Evolutionary conservation across 2,329 filamentous ascomycete genomes (phyloP), one percentile per base, ranked within the genome.

Genomic region (Fusarium sp.): DNA sequence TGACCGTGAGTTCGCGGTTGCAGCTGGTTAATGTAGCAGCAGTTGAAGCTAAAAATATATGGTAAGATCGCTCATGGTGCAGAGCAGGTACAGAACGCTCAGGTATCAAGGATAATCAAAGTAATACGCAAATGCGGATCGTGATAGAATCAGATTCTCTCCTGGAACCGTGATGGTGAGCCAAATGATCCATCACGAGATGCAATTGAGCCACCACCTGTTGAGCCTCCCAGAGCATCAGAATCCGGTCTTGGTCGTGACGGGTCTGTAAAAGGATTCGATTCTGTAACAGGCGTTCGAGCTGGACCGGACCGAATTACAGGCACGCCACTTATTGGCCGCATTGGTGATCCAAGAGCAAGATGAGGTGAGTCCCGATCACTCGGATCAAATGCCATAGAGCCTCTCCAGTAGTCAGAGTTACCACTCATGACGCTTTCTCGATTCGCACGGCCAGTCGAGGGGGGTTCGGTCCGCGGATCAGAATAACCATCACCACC

Each of bases 231-330:
- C 59, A 75, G 72, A 66, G 73, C 66, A 63, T 76, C 72, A 35
- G 75, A 77, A 65, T 79, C 63, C 20, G 79, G 74, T 32, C 79
- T 62, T 26, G 78, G 76, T 35, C 74, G 73, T 26, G 81, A 75
- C 8, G 81, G 81, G 55, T 83, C 81, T 32, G 81, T 76, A 63
- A 88, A 88, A 1, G 88, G 87, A 30, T 84, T 86, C 56, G 87
- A 84, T 66, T 89, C 87, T 65, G 88, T 87, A 22, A 92, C 83
- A 2, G 91, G 89, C 8, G 89, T 90, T 61, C 90, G 87, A 24
- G 88, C 90, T 22, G 91, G 91, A n/a, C 91, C 89, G n/a, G 89
- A 87, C 70, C 90, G 86, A 78, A 91, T 87, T 38, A 91, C 84
- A n/a, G 88, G 86, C 8, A 90, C 82, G 15, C 90, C 89, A 77